Evolutionary conservation across 306 rosid species (phyloP), one percentile per base, ranked within the genome.

Genomic region (Fragaria ananassa): DNA sequence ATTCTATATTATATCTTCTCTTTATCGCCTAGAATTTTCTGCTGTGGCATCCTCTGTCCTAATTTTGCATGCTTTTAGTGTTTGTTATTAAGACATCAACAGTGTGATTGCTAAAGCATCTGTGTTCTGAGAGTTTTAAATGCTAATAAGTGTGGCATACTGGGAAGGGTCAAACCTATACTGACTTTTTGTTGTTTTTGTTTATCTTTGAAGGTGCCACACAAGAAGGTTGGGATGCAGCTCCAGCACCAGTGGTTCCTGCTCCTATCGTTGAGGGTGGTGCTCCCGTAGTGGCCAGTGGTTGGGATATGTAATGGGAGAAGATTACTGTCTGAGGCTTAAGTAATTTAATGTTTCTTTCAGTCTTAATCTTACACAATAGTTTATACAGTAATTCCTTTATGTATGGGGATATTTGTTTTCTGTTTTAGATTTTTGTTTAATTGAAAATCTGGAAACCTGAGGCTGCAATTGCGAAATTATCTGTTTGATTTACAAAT

Each of bases 171-270:
- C 14, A 25, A 6, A 14, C 64, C 64, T 3, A 25, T 2, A 2
- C 47, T 12, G 18, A 27, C 77, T 5, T 27, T 66, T 11, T 47
- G 18, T 25, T 18, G 7, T 44, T 14, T 44, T 6, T 13, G 5
- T 60, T 42, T 35, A 34, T 29, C 25, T 42, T 45, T 23, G 35
- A 29, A 23, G 70, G 78, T 68, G 3, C 29, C 19, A 41, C 64
- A 0, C 65, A 66, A 8, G 87, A 83, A 2, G 89, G 80, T 8
- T 86, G 89, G 89, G 87, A 86, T 25, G 61, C 72, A 12, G 79
- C 81, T 45, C 76, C 84, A 21, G 79, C 85, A 34, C 42, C 87
- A 29, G 60, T 53, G 54, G 25, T 62, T 0, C 67, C 70, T 1
- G 5, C 81, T 47, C 41, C 79, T 12, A 1, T 8, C 12, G 58